Evolutionary conservation across 108 stramenopile species (phyloP).

Genomic region (Phaeodactylum tricornutum): DNA sequence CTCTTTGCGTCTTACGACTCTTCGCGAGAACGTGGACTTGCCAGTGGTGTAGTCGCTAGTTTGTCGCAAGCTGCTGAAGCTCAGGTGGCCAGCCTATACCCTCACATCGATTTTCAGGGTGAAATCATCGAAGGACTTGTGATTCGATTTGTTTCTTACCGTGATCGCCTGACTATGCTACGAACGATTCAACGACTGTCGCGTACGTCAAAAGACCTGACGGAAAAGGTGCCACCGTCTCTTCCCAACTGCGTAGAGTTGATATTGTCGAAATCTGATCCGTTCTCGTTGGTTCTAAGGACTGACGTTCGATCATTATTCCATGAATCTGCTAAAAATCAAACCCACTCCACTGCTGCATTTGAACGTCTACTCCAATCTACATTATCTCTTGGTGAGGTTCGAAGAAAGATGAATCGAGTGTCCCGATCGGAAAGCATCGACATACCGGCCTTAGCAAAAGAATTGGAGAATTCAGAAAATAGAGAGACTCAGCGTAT

Average conservation of each 20-base stretch:
- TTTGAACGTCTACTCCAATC: background rate
- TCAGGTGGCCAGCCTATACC: constrained; percentile 46
- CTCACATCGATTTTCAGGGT: constrained; percentile 62
- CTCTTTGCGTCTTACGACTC: constrained; percentile 56
- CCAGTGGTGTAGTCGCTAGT: constrained; percentile 28
- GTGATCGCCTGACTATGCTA: background rate
- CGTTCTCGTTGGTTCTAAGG: no score
- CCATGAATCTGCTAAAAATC: background rate
- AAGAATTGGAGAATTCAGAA: constrained; percentile 6
- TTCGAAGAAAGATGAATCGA: constrained; percentile 5
- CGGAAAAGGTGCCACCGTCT: constrained; percentile 14
- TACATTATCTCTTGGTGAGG: background rate
- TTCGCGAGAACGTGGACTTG: constrained; percentile 53
- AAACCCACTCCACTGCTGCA: background rate
- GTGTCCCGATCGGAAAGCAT: constrained; percentile 11
- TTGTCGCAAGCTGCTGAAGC: constrained; percentile 32
- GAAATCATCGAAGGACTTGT: constrained; percentile 74
- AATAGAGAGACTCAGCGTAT: constrained; percentile 58
- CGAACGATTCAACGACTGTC: constrained; percentile 20
- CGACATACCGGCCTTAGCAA: constrained; percentile 16
- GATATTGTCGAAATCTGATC: no score
- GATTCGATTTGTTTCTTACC: constrained; percentile 52
- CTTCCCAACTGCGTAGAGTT: constrained; percentile 1
- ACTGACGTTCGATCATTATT: constrained; percentile 7
- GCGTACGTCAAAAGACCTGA: constrained; percentile 14